These are phyloP conservation scores for Petunia hybrid DNA, from an alignment of 305 asterid species.

Conservation along the genomic window DNA sequence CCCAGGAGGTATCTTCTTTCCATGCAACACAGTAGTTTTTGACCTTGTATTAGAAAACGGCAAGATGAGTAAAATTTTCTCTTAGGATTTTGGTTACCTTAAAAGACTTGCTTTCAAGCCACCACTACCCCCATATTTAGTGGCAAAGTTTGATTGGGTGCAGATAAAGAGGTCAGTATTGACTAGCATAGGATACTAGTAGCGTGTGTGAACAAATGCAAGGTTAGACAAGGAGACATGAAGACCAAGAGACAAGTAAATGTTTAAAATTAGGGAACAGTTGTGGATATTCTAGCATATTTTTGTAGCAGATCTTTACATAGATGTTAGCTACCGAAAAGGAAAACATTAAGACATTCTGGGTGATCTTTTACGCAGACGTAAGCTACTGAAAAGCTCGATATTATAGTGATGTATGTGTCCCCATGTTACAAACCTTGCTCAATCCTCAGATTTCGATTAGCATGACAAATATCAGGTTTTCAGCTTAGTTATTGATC, in stretches of 20 bases:
- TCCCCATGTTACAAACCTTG: conserved; percentile 18
- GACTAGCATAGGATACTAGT: conserved; percentile 20
- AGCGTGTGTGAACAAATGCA: conserved; percentile 11
- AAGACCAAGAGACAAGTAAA: neutral
- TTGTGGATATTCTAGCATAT: conserved; percentile 8
- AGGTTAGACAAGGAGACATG: neutral
- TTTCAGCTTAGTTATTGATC: conserved; percentile 26
- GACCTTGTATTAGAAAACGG: conserved; percentile 6
- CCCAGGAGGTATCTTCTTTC: conserved; percentile 76
- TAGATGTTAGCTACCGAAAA: conserved; percentile 2
- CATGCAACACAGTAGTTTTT: neutral
- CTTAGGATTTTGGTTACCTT: neutral
- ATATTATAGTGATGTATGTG: neutral
- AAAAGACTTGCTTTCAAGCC: conserved; percentile 19
- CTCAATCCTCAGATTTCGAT: conserved; percentile 9
- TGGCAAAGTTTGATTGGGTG: neutral
- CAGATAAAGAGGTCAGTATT: neutral
- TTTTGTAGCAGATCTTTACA: neutral
- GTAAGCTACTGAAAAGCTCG: too few relatives aligned
- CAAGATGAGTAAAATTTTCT: neutral
- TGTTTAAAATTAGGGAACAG: conserved; percentile 17
- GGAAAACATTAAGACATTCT: neutral
- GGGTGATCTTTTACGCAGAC: too few relatives aligned
- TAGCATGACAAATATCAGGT: neutral
- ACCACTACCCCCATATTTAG: neutral